A percentile compares a stretch with the other conserved stretches of the same genome.
Evolutionary conservation across 2,329 filamentous ascomycete species (phyloP).

Genomic region (Trichoderma atrobrunneum): DNA sequence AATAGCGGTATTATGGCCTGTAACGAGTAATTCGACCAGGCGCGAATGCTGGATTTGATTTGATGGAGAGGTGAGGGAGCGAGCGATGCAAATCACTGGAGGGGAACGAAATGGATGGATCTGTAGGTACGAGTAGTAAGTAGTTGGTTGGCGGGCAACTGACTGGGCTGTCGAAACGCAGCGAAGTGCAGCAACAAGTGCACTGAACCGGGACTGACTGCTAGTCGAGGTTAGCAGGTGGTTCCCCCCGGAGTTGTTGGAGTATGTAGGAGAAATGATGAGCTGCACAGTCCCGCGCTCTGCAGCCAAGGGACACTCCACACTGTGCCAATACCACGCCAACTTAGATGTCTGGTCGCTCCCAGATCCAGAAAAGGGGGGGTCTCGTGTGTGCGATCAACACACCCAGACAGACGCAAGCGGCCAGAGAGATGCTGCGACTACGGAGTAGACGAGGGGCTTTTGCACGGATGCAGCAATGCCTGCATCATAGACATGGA

Average conservation of each 20-base stretch:
- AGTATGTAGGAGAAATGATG: not conserved
- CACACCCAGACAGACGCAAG: not conserved
- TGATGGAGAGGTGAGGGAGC: not conserved
- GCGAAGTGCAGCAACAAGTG: not conserved
- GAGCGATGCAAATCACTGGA: not conserved
- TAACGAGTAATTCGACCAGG: not conserved
- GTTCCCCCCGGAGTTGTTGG: not conserved
- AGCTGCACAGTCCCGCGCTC: not conserved
- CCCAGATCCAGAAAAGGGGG: constrained; percentile 15
- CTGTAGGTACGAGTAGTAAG: no score
- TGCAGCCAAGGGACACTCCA: not conserved
- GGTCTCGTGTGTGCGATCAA: not conserved
- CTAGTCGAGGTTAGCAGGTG: not conserved
- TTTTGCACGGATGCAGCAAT: not conserved
- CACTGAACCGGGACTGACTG: not conserved
- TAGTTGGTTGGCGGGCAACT: not conserved
- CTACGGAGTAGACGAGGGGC: not conserved
- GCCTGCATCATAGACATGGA: not conserved
- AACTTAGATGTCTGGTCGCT: not conserved
- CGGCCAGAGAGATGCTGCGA: not conserved
- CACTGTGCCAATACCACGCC: not conserved
- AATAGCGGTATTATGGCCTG: not conserved
- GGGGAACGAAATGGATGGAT: not conserved
- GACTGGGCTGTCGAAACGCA: not conserved
- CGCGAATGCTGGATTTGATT: not conserved